Conservation (phyloP, 345 rosid genomes). For the Barbarea vulgaris region DNA sequence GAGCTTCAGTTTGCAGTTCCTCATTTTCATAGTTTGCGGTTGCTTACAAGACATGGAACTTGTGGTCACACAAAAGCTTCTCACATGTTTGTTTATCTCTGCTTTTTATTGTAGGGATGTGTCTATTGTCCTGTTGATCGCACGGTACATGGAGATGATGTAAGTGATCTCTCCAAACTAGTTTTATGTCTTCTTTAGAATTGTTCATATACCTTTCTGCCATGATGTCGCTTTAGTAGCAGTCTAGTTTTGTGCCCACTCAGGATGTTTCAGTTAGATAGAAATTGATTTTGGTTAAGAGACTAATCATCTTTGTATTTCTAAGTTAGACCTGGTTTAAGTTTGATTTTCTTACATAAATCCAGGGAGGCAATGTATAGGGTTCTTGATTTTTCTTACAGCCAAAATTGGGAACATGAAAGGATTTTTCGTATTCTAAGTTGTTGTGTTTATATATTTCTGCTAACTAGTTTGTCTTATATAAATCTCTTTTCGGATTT, state of each 20-base stretch:
- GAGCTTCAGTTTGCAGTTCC: neutral
- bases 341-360: neutral
- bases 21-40: neutral
- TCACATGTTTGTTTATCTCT: slow-evolving; percentile 8
- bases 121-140: slow-evolving; percentile 56
- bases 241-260: neutral
- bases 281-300: neutral
- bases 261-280: neutral
- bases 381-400: neutral
- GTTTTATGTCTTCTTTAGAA: neutral
- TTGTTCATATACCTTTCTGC: neutral
- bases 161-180: slow-evolving; percentile 43
- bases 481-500: neutral
- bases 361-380: neutral
- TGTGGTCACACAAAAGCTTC: neutral
- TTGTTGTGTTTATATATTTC: neutral
- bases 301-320: neutral
- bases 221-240: neutral
- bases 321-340: neutral
- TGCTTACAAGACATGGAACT: neutral
- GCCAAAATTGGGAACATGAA: neutral
- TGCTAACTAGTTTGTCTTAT: neutral
- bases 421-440: neutral
- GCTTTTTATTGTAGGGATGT: slow-evolving; percentile 49
- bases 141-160: slow-evolving; percentile 55